Percentiles rank a stretch among this genome's conserved stretches.
Conservation (phyloP, 2,329 filamentous ascomycete genomes). For the Westerdykella aurantiaca region DNA sequence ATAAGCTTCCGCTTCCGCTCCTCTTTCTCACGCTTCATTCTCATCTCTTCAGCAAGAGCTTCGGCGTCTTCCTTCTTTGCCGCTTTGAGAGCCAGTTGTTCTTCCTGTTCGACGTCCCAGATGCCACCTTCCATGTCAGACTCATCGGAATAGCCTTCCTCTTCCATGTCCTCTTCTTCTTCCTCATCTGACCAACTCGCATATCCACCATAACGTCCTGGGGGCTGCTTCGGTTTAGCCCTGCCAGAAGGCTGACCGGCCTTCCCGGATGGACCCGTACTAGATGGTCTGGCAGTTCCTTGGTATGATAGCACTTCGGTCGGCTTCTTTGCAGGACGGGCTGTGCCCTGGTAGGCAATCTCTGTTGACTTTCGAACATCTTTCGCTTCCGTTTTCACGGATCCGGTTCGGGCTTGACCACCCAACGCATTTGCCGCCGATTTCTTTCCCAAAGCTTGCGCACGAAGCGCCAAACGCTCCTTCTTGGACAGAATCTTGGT, state of each 20-base stretch:
- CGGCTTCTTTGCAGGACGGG: slow-evolving; percentile 37
- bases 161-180: slow-evolving; percentile 50
- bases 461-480: slow-evolving; percentile 45
- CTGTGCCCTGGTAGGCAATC: slow-evolving; percentile 46
- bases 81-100: slow-evolving; percentile 54
- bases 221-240: slow-evolving; percentile 22
- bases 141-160: slow-evolving; percentile 60
- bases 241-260: slow-evolving; percentile 17
- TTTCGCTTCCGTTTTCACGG: slow-evolving; percentile 22
- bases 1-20: slow-evolving; percentile 32
- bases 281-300: slow-evolving; percentile 31
- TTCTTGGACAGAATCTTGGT: slow-evolving; percentile 59
- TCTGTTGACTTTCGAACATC: slow-evolving; percentile 36
- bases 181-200: slow-evolving; percentile 36
- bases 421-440: slow-evolving; percentile 10
- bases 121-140: slow-evolving; percentile 75
- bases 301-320: slow-evolving; percentile 31
- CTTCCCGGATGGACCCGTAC: slow-evolving; percentile 18
- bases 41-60: slow-evolving; percentile 53
- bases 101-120: slow-evolving; percentile 68
- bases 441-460: slow-evolving; percentile 39
- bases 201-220: slow-evolving; percentile 36
- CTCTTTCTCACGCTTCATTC: slow-evolving; percentile 31
- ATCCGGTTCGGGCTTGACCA: slow-evolving; percentile 7
- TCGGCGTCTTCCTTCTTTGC: slow-evolving; percentile 64